Evolutionary conservation across 305 asterid genomes (phyloP), one percentile per base, ranked within the genome.

Genomic region (Euphrasia arctica): DNA sequence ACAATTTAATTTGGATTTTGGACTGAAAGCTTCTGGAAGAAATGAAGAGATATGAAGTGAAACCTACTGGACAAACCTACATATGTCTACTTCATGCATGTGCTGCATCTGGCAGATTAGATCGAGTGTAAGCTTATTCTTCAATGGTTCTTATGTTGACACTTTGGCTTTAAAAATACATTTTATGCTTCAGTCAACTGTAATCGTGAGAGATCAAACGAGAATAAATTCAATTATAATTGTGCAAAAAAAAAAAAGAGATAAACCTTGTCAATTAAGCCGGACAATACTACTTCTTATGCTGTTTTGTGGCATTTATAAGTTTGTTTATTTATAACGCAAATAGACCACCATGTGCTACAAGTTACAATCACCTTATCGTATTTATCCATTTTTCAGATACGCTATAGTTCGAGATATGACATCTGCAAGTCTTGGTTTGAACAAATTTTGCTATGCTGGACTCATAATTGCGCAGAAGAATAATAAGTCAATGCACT

Each of bases 381-480:
- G 11, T 42, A 47, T 55, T 78, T 47, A 13, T 62, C 62, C 63
- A 58, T 59, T 34, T 66, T 83, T 77, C 80, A 92, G 98, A 75
- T 73, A 74, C 70, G 94, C 94, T 45, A 85, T 89, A 72, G 90
- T 92, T 67, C 78, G 94, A 69, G 97, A 92, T 76, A 89, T 92
- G 98, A 87, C 95, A 54, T 89, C 95, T 67, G 96, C 91, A 75
- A 96, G 94, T 77, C 94, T 92, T 72, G 97, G 97, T 67, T 80
- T 92, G 85, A 89, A 92, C 78, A 84, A 74, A 73, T 92, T 76
- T 70, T 87, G 98, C 76, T 92, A 92, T 66, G 94, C 98, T 64
- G 98, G 96, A 65, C 79, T 92, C 63, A 87, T 92, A 69, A 75
- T 76, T 54, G 97, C 96, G 58, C 90, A 92, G 72, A 80, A 51